phyloP scores from a whole-genome alignment of 78 protist genomes.

The Pigoraptor vietnamica region DNA sequence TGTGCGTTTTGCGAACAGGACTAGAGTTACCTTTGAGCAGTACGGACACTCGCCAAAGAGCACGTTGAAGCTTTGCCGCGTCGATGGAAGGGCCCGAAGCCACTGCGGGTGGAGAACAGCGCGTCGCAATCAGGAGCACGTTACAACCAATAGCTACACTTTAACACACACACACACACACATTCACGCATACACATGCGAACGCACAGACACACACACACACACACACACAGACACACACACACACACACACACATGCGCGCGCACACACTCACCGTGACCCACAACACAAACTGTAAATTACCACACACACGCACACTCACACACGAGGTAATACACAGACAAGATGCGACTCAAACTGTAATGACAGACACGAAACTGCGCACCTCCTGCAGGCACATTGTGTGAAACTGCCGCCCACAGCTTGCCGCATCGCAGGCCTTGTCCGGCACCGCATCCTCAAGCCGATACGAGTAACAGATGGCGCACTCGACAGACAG shows the following conservation, averaged over 20 bases:
- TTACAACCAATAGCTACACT: too few relatives aligned
- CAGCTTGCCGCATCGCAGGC: background rate
- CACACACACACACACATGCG: background rate
- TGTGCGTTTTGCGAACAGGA: background rate
- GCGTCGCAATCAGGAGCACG: too few relatives aligned
- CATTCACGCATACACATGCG: background rate
- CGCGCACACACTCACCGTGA: background rate
- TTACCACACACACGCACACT: too few relatives aligned
- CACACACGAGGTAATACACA: too few relatives aligned
- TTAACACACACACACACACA: background rate
- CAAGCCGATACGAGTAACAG: background rate
- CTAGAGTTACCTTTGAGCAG: background rate
- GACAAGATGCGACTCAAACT: too few relatives aligned
- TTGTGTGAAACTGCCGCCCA: background rate
- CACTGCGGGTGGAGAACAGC: background rate
- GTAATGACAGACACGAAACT: too few relatives aligned
- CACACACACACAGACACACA: background rate
- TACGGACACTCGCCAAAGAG: background rate
- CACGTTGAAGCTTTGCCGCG: background rate
- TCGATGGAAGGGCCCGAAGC: background rate
- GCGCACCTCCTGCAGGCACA: background rate
- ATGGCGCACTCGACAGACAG: background rate
- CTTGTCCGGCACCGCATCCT: background rate
- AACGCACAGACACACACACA: background rate
- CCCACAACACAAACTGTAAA: background rate